Evolutionary conservation across 192 early-diverging fungal species (phyloP).

Genomic region (Ambispora gerdemannii): DNA sequence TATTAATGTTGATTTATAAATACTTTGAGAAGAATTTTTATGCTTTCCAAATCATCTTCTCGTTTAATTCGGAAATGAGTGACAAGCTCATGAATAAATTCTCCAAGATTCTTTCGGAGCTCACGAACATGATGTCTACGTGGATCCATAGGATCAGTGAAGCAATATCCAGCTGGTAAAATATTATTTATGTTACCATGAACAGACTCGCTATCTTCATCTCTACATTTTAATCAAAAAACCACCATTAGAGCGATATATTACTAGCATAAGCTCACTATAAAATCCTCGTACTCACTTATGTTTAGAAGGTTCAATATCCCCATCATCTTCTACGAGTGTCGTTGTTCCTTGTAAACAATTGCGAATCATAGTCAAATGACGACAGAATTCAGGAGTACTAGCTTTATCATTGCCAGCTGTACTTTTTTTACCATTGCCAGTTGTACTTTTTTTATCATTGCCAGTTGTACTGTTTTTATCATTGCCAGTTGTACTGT

Average conservation of each 20-base stretch:
- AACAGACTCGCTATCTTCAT: constrained; percentile 40
- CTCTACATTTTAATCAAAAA: constrained; percentile 25
- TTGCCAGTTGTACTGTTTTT: too few relatives aligned
- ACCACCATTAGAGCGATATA: constrained; percentile 10
- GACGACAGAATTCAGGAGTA: constrained; percentile 54
- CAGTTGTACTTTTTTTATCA: too few relatives aligned
- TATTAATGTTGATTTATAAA: neutral
- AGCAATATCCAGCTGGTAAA: constrained; percentile 65
- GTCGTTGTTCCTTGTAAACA: constrained; percentile 52
- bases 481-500: constrained; percentile 30
- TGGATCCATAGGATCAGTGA: constrained; percentile 54
- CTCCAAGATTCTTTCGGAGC: constrained; percentile 54
- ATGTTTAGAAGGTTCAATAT: constrained; percentile 35
- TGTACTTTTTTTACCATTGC: constrained; percentile 45
- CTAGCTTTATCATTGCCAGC: constrained; percentile 33
- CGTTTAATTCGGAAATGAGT: constrained; percentile 46
- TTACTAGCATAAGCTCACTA: constrained; percentile 34
- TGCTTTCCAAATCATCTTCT: constrained; percentile 77
- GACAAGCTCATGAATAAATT: constrained; percentile 51
- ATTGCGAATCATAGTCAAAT: constrained; percentile 47
- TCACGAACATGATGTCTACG: constrained; percentile 44
- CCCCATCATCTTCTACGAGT: constrained; percentile 55
- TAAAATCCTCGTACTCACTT: too few relatives aligned
- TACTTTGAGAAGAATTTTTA: constrained; percentile 64
- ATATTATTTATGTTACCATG: constrained; percentile 33